phyloP scores from a whole-genome alignment of 768 basidiomycete genomes.

The Termitomyces sp. region DNA sequence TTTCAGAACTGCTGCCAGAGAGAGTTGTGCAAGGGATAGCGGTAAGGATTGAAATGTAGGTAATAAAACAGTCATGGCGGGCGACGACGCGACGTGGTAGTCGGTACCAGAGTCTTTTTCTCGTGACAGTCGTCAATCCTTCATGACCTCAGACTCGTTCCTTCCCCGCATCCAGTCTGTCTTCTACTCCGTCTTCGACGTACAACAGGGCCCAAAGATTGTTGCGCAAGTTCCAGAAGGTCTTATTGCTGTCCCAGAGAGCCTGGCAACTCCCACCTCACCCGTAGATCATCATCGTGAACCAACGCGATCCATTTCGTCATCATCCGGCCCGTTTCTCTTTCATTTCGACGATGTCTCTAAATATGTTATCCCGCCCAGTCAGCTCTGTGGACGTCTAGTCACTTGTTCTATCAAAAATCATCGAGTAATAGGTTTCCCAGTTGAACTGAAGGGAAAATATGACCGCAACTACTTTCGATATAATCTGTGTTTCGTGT shows the following conservation, averaged over 20 bases:
- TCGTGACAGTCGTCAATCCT: not conserved
- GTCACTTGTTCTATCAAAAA: constrained; percentile 79
- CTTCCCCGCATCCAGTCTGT: constrained; percentile 79
- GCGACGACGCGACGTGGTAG: not conserved
- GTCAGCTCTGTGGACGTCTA: constrained; percentile 80
- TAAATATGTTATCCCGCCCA: constrained; percentile 90
- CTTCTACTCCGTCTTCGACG: constrained; percentile 93
- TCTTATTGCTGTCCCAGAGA: constrained; percentile 50
- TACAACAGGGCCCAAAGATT: constrained; percentile 79
- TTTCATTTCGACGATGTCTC: constrained; percentile 91
- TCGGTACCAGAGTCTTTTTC: not conserved
- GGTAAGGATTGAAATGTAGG: constrained; percentile 54
- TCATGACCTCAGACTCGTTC: constrained; percentile 52
- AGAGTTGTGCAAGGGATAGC: constrained; percentile 62
- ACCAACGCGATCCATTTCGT: constrained; percentile 44
- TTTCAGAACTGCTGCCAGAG: constrained; percentile 70
- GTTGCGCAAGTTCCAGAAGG: constrained; percentile 94
- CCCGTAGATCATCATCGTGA: constrained; percentile 19
- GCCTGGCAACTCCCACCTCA: constrained; percentile 32
- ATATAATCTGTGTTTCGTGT: constrained; percentile 96
- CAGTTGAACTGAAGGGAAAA: constrained; percentile 68
- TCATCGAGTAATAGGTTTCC: constrained; percentile 90
- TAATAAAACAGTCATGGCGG: constrained; percentile 17
- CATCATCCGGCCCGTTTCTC: constrained; percentile 48
- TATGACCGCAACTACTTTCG: constrained; percentile 87